These are phyloP conservation scores for Francoa sonchifolia DNA, from an alignment of 441 rosid species.

Conservation along the genomic window DNA sequence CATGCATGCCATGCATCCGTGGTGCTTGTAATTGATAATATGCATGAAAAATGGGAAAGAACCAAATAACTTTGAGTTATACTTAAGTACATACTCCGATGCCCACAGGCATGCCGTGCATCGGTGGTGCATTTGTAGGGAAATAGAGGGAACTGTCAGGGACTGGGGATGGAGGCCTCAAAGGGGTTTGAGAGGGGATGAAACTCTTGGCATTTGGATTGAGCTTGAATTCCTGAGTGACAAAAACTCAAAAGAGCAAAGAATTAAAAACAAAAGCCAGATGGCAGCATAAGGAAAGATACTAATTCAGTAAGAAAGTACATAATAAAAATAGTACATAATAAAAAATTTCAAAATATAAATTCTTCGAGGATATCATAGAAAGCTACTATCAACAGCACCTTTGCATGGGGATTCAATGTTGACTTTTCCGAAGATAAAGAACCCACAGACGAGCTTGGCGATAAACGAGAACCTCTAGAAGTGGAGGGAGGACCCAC, in stretches of 20 bases:
- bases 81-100: slow-evolving; percentile 47
- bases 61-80: too few species aligned
- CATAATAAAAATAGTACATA: neutral
- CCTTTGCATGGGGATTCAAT: slow-evolving; percentile 83
- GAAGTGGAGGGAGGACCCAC: slow-evolving; percentile 31
- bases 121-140: slow-evolving; percentile 41
- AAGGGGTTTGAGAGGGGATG: slow-evolving; percentile 47
- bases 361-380: slow-evolving; percentile 12
- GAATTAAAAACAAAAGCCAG: neutral
- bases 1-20: too few species aligned
- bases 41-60: too few species aligned
- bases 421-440: slow-evolving; percentile 69
- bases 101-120: slow-evolving; percentile 69
- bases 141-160: slow-evolving; percentile 61
- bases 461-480: slow-evolving; percentile 52
- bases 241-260: slow-evolving; percentile 6
- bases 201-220: slow-evolving; percentile 94
- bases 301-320: neutral
- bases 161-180: slow-evolving; percentile 54
- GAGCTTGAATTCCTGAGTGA: slow-evolving; percentile 73
- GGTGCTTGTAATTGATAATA: too few species aligned
- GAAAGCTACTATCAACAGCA: slow-evolving; percentile 6
- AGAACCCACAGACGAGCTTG: slow-evolving; percentile 83
- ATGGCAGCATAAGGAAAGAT: slow-evolving; percentile 2
- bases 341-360: slow-evolving; percentile 4